Base-by-base conservation (phyloP, 306 rosid species). In the Dalbergia oliveri region DNA sequence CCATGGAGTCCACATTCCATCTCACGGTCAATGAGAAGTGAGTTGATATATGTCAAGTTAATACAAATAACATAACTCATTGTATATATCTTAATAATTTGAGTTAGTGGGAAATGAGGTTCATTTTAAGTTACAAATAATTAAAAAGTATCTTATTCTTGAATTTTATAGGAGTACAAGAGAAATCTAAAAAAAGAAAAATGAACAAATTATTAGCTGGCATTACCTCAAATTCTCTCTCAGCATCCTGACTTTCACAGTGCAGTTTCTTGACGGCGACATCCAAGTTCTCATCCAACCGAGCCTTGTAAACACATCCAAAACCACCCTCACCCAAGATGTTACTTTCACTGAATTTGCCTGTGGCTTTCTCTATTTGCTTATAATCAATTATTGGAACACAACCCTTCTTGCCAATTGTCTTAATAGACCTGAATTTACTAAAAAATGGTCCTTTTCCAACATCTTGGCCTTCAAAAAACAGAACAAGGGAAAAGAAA, bases 241-340 rank as follows among this genome's bases (percentile, higher is more conserved):
- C 97, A 9, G 97, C 89, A 60, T 83, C 82, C 62, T 81, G 91
- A 84, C 78, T 88, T 75, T 75, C 87, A 79, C 98, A 93, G 57
- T 87, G 83, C 6, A 91, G 79, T 81, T 85, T 96, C 87, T 96
- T 96, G 66, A 92, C 93, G 2, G 99, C 99, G 84, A 89, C 98
- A 51, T 60, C 77, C 68, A 90, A 82, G 72, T 89, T 85, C 56
- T 90, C 92, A 58, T 88, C 92, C 80, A 96, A 87, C 7, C 53
- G 85, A 77, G 97, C 99, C 85, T 84, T 90, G 88, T 91, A 96
- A 81, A 96, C 97, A n/a, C 97, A 81, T 80, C 98, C 99, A 84
- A 96, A 96, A 69, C 97, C 99, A 60, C 99, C 98, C 87, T 80
- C 92, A 3, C 98, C 99, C 73, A 96, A 82, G 9, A 96, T 85